These are phyloP conservation scores for Kwoniella shivajii DNA, from an alignment of 1,284 basidiomycete species.

Conservation along the genomic window DNA sequence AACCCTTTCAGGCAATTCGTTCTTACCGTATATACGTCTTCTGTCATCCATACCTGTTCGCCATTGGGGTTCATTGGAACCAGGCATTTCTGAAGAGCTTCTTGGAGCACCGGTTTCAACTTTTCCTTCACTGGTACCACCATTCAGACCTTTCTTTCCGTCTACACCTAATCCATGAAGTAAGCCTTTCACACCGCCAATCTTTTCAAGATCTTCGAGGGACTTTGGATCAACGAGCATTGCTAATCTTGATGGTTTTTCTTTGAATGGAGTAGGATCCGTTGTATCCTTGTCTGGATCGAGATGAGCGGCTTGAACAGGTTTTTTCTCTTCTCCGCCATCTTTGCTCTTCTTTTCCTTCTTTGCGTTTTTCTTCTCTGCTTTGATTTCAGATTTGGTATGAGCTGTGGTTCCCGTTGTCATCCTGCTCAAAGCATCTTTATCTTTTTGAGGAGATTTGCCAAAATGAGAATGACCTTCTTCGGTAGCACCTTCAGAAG, in stretches of 20 bases:
- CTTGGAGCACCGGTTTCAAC: conserved; percentile 29
- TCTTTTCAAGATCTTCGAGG: conserved; percentile 64
- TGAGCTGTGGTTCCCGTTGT: conserved; percentile 13
- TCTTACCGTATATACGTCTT: conserved; percentile 76
- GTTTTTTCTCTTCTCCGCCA: conserved; percentile 42
- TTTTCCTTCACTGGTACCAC: conserved; percentile 20
- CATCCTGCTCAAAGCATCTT: conserved; percentile 11
- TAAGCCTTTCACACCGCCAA: conserved; percentile 75
- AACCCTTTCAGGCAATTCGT: conserved; percentile 74
- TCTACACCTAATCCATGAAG: conserved; percentile 75
- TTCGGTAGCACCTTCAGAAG: conserved; percentile 24
- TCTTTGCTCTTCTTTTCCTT: conserved; percentile 30
- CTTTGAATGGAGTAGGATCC: conserved; percentile 70
- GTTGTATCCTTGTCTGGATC: conserved; percentile 61
- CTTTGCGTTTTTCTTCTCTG: conserved; percentile 24
- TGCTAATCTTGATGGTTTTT: conserved; percentile 76
- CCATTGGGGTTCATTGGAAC: conserved; percentile 57
- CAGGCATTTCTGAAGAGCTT: conserved; percentile 27
- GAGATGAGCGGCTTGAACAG: conserved; percentile 30
- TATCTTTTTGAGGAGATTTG: conserved; percentile 7
- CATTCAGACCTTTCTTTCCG: conserved; percentile 59
- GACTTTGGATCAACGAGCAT: conserved; percentile 78
- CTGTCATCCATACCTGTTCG: conserved; percentile 66
- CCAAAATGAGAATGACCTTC: conserved; percentile 11
- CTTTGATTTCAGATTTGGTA: conserved; percentile 20